Conservation (phyloP, 2,329 filamentous ascomycete species). For the Alternaria sp. region DNA sequence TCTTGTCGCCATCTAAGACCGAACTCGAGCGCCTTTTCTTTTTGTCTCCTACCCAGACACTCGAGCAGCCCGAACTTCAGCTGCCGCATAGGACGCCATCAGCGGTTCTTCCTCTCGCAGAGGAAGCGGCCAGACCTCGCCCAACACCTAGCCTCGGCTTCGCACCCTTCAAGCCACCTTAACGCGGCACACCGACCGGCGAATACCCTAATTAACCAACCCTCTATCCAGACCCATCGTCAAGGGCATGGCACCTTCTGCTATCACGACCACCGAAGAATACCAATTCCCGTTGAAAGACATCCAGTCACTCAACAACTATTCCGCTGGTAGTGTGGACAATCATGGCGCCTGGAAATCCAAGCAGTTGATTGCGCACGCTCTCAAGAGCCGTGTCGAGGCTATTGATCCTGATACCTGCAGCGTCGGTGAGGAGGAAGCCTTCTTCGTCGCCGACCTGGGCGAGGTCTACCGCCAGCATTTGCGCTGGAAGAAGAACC, state of each 20-base stretch:
- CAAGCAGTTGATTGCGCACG: constrained; percentile 84
- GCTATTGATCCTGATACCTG: constrained; percentile 86
- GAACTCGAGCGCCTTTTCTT: constrained; percentile 53
- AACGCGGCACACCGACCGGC: constrained; percentile 61
- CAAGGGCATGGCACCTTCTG: constrained; percentile 76
- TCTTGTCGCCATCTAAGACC: constrained; percentile 42
- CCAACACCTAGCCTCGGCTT: constrained; percentile 82
- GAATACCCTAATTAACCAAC: constrained; percentile 11
- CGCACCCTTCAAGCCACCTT: constrained; percentile 94
- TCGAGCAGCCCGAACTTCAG: constrained; percentile 72
- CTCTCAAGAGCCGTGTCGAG: constrained; percentile 84
- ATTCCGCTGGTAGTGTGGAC: constrained; percentile 44
- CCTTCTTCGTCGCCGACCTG: constrained; percentile 97
- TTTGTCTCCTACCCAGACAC: constrained; percentile 52
- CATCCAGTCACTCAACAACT: constrained; percentile 36
- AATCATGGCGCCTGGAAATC: constrained; percentile 61
- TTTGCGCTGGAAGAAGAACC: constrained; percentile 94
- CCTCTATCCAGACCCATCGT: constrained; percentile 33
- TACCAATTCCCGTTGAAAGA: constrained; percentile 50
- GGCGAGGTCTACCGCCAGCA: constrained; percentile 99
- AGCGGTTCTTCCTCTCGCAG: constrained; percentile 98
- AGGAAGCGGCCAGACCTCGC: constrained; percentile 98
- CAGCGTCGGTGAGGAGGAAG: constrained; percentile 91
- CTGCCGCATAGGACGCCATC: constrained; percentile 99
- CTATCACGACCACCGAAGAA: constrained; percentile 58